Conservation (phyloP, 2,329 filamentous ascomycete species). For the Fusarium sp. region DNA sequence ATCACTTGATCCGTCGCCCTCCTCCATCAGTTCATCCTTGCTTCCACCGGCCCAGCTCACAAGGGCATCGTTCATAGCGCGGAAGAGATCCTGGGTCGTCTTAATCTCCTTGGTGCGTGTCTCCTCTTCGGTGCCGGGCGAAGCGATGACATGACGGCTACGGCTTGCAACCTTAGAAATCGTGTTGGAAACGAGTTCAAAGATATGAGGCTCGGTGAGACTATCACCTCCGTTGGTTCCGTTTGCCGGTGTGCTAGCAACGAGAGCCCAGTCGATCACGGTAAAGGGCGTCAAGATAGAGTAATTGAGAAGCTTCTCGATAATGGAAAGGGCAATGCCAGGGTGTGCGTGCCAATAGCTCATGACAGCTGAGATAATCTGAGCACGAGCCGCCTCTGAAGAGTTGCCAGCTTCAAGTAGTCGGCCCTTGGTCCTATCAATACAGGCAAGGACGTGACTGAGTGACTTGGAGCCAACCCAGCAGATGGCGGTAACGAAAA, state of each 20-base stretch:
- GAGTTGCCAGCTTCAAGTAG: slow-evolving; percentile 81
- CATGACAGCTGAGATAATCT: slow-evolving; percentile 92
- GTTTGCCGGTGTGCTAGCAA: slow-evolving; percentile 62
- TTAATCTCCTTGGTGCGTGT: slow-evolving; percentile 75
- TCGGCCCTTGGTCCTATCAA: slow-evolving; percentile 92
- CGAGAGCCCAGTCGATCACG: slow-evolving; percentile 90
- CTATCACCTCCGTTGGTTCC: slow-evolving; percentile 67
- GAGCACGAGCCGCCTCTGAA: slow-evolving; percentile 80
- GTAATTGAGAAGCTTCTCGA: slow-evolving; percentile 98
- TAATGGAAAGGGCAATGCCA: slow-evolving; percentile 88
- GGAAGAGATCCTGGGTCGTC: slow-evolving; percentile 83
- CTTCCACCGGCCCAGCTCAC: slow-evolving; percentile 76
- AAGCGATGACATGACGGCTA: slow-evolving; percentile 80
- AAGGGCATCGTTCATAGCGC: slow-evolving; percentile 81
- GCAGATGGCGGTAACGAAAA: slow-evolving; percentile 93
- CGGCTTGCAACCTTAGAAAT: slow-evolving; percentile 90
- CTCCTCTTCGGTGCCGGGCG: slow-evolving; percentile 71
- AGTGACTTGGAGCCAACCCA: slow-evolving; percentile 95
- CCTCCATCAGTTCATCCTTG: slow-evolving; percentile 81
- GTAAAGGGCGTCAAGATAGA: slow-evolving; percentile 87
- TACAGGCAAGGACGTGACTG: slow-evolving; percentile 93
- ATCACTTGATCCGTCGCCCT: slow-evolving; percentile 66
- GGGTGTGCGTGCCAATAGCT: slow-evolving; percentile 94
- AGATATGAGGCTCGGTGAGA: slow-evolving; percentile 80
- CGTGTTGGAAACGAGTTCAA: slow-evolving; percentile 90